Conservation (phyloP, 768 basidiomycete genomes). For the Tricholoma flavovirens region DNA sequence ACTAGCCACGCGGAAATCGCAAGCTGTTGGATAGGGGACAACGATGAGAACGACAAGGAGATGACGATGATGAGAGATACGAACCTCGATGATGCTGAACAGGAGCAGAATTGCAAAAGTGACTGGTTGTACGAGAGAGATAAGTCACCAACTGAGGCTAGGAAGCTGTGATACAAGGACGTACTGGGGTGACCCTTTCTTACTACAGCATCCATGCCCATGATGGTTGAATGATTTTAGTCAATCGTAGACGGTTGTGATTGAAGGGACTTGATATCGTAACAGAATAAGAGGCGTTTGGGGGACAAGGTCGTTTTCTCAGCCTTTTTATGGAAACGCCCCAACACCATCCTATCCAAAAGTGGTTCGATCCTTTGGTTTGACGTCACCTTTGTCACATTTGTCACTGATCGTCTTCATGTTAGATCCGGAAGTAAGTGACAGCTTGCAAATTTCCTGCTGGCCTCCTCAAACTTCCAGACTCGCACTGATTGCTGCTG, state of each 20-base stretch:
- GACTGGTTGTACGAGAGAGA: constrained; percentile 24
- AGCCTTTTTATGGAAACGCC: background rate
- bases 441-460: too few relatives aligned
- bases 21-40: constrained; percentile 34
- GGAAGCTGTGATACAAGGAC: constrained; percentile 12
- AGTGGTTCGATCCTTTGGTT: background rate
- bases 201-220: too few relatives aligned
- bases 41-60: background rate
- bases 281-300: background rate
- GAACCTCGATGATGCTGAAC: constrained; percentile 62
- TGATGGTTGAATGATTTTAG: too few relatives aligned
- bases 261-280: background rate
- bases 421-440: too few relatives aligned
- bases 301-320: background rate
- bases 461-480: too few relatives aligned
- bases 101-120: constrained; percentile 51
- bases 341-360: background rate
- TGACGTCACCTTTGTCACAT: background rate
- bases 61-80: background rate
- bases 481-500: too few relatives aligned
- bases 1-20: constrained; percentile 70
- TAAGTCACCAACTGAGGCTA: constrained; percentile 4
- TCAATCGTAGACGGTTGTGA: too few relatives aligned
- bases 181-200: constrained; percentile 46
- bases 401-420: too few relatives aligned